phyloP scores from a whole-genome alignment of 1,139 yeast genomes.

The Pichia sp. region DNA sequence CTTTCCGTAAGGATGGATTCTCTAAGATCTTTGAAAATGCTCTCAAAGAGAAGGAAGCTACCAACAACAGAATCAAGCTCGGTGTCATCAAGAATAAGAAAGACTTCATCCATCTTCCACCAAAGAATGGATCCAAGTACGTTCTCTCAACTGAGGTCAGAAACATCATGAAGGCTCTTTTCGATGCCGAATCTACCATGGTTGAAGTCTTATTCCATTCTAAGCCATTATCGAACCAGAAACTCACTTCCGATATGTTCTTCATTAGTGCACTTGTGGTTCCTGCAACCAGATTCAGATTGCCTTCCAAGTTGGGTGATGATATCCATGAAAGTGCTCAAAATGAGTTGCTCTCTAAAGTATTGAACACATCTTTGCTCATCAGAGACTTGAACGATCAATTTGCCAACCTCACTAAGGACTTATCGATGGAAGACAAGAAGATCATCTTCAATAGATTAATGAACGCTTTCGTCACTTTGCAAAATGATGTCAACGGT shows the following conservation, averaged over 20 bases:
- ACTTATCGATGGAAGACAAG: constrained; percentile 60
- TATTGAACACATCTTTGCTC: constrained; percentile 70
- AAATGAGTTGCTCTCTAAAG: constrained; percentile 76
- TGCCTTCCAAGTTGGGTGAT: constrained; percentile 96
- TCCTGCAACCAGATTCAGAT: constrained; percentile 94
- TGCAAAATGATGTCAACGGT: constrained; percentile 93
- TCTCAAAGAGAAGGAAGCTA: constrained; percentile 69
- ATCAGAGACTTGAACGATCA: constrained; percentile 88
- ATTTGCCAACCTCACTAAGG: constrained; percentile 57
- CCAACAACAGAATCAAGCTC: constrained; percentile 80
- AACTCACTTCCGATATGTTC: constrained; percentile 77
- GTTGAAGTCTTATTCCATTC: constrained; percentile 67
- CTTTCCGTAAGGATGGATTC: constrained; percentile 91
- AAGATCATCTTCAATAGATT: constrained; percentile 77
- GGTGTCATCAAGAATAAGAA: constrained; percentile 51
- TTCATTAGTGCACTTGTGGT: constrained; percentile 84
- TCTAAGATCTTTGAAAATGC: constrained; percentile 88
- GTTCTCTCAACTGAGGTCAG: constrained; percentile 82
- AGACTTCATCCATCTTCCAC: constrained; percentile 27
- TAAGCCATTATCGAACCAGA: constrained; percentile 51
- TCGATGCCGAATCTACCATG: constrained; percentile 60
- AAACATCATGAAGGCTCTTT: constrained; percentile 67
- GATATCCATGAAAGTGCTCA: constrained; percentile 93
- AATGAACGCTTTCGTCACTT: constrained; percentile 90
- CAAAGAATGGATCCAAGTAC: constrained; percentile 71